Base-by-base conservation (phyloP, 2,329 filamentous ascomycete genomes). In the Fusarium acutatum region DNA sequence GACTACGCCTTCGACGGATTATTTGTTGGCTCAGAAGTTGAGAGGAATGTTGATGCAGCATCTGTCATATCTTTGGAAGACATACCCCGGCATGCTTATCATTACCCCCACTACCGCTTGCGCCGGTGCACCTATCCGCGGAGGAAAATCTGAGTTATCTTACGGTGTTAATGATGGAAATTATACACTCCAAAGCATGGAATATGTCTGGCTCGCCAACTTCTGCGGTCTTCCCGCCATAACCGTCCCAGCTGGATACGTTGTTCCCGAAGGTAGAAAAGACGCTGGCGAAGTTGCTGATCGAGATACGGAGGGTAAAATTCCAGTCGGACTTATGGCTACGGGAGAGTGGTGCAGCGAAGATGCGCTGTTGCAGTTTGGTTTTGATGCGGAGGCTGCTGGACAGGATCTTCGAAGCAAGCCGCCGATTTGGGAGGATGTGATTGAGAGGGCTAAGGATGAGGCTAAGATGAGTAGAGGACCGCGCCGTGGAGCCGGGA, bases 21-120 rank as follows among this genome's bases (percentile, higher is more conserved):
- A 93, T 69, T 80, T 94, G 11, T 85, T 92, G 13, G 90, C 92
- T 0, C 93, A 95, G 77, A 91, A 92, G 64, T 83, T 95, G 10
- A 90, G 93, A 14, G 86, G 88, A 34, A 81, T 93, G 32, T 83
- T 94, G 37, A 93, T 94, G 90, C 85, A 88, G 60, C 93, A 95
- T 78, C 88, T 95, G 7, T 86, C 92, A 0, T 83, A 89, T 76
- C 84, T 95, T 6, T 95, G 90, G 86, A 80, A 86, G 63, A 79
- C 84, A 53, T 83, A 95, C 70, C 92, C 92, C 0, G 92, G 91
- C 10, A 87, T 95, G 78, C 80, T 95, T 26, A 91, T 95, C 59
- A 82, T 94, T 9, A 92, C 91, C 1, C 93, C 93, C 0, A 93
- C 92, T 0, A 92, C 90, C 2, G 80, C 80, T 22, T 86, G 84